Evolutionary conservation across 352 stramenopile species (phyloP).

Genomic region (Aphanomyces astaci): DNA sequence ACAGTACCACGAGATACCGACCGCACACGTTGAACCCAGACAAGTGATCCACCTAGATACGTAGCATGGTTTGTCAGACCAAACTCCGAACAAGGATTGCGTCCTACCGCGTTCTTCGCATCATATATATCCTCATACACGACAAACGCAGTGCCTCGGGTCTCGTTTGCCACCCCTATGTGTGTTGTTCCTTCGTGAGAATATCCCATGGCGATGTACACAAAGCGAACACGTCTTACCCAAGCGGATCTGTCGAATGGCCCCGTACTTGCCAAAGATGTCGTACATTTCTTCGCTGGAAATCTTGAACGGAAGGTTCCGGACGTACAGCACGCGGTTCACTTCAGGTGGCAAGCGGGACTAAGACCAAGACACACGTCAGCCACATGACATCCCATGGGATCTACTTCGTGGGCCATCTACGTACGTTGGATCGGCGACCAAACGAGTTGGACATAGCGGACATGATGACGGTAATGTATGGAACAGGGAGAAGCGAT

Average conservation of each 20-base stretch:
- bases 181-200: background rate
- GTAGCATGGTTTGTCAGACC: background rate
- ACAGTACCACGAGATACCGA: constrained; percentile 98
- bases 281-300: constrained; percentile 99
- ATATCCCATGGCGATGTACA: background rate
- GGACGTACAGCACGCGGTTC: constrained; percentile 95
- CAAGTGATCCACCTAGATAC: constrained; percentile 87
- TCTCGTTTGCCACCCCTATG: constrained; percentile 91
- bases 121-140: constrained; percentile 99
- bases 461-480: background rate
- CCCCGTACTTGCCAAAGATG: constrained; percentile 99
- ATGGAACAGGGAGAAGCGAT: constrained; percentile 2
- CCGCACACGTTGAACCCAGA: constrained; percentile 99
- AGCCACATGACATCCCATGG: background rate
- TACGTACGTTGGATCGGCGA: constrained; percentile 34
- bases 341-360: constrained; percentile 94
- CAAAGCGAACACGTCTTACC: constrained; percentile 17
- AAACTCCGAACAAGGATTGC: background rate
- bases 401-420: background rate
- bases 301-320: constrained; percentile 99
- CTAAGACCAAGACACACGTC: constrained; percentile 36
- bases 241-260: constrained; percentile 95
- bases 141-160: constrained; percentile 96
- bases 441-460: constrained; percentile 2
- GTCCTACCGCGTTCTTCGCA: constrained; percentile 92